Percentiles rank a stretch among this genome's conserved stretches.
These are phyloP conservation scores for Delitschia confertaspora DNA, from an alignment of 495 filamentous ascomycete genomes.

Conservation along the genomic window DNA sequence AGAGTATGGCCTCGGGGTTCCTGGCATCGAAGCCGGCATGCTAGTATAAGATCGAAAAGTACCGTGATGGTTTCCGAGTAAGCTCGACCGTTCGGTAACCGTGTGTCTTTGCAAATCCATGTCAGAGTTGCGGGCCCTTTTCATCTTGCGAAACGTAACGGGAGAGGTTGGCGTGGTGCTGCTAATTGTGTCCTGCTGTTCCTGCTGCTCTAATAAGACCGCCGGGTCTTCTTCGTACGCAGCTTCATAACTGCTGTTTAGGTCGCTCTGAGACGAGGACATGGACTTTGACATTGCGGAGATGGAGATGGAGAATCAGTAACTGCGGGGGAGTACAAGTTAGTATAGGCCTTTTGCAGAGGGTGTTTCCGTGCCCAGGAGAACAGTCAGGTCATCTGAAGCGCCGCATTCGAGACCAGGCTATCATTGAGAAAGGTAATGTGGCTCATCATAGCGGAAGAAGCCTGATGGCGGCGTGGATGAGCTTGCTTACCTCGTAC, in stretches of 20 bases:
- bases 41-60: constrained; percentile 23
- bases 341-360: constrained; percentile 11
- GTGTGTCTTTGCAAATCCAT: constrained; percentile 12
- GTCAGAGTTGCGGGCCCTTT: constrained; percentile 15
- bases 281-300: constrained; percentile 25
- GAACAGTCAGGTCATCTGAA: too few relatives aligned
- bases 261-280: constrained; percentile 18
- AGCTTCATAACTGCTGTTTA: constrained; percentile 9
- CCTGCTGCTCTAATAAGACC: constrained; percentile 5
- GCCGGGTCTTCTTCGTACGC: constrained; percentile 15
- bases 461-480: not conserved
- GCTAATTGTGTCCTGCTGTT: constrained; percentile 23
- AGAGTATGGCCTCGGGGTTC: constrained; percentile 27
- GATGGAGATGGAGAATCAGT: not conserved
- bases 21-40: constrained; percentile 28
- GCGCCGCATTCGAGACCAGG: too few relatives aligned
- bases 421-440: not conserved
- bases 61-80: constrained; percentile 19
- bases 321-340: constrained; percentile 5
- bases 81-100: constrained; percentile 21
- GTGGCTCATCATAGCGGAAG: constrained; percentile 2
- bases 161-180: constrained; percentile 26
- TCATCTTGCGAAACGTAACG: constrained; percentile 11
- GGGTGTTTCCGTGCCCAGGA: too few relatives aligned
- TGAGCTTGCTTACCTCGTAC: too few relatives aligned